These are phyloP conservation scores for Cyberlindnera maritima DNA, from an alignment of 805 yeast species.

Conservation along the genomic window DNA sequence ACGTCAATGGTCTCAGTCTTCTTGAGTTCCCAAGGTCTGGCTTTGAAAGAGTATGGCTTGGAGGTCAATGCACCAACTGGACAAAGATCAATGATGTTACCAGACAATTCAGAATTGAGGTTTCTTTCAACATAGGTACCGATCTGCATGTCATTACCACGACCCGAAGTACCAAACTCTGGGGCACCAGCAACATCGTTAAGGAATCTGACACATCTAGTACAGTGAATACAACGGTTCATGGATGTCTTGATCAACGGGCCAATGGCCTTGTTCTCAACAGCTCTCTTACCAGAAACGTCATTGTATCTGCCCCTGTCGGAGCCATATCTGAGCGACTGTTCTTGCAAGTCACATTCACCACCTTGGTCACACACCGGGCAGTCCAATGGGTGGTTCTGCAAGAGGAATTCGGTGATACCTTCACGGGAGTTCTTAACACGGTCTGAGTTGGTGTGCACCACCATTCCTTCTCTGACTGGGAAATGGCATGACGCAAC, in stretches of 20 bases:
- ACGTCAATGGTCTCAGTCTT: constrained; percentile 86
- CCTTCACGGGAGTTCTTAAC: constrained; percentile 84
- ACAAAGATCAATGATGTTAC: constrained; percentile 83
- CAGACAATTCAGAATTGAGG: constrained; percentile 80
- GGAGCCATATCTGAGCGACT: constrained; percentile 75
- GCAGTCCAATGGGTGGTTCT: constrained; percentile 89
- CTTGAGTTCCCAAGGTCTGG: constrained; percentile 92
- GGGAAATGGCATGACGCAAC: constrained; percentile 93
- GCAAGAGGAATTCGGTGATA: constrained; percentile 83
- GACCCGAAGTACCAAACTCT: constrained; percentile 83
- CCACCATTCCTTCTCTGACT: constrained; percentile 87
- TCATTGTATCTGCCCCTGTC: constrained; percentile 86
- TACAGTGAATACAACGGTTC: constrained; percentile 92
- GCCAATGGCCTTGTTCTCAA: constrained; percentile 86
- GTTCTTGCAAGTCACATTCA: constrained; percentile 91
- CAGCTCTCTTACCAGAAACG: constrained; percentile 82
- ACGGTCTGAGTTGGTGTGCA: constrained; percentile 73
- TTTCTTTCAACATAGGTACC: constrained; percentile 87
- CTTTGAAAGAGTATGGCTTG: constrained; percentile 89
- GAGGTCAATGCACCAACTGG: constrained; percentile 92
- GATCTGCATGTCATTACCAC: constrained; percentile 90
- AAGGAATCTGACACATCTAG: constrained; percentile 85
- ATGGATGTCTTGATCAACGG: constrained; percentile 86
- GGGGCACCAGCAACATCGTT: constrained; percentile 93
- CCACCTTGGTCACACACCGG: constrained; percentile 96